phyloP scores from a whole-genome alignment of 306 rosid genomes.

The Gillenia trifoliata region DNA sequence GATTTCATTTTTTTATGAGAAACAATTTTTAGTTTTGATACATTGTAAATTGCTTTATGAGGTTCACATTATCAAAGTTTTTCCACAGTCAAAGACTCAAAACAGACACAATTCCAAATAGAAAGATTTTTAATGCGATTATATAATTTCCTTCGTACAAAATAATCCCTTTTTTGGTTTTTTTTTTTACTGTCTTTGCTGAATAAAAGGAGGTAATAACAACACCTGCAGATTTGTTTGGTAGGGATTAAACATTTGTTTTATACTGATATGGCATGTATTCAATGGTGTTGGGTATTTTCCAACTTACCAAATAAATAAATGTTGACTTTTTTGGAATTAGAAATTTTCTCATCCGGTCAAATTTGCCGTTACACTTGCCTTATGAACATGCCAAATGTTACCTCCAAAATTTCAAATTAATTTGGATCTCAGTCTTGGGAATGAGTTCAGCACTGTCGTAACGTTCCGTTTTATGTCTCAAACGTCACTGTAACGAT shows the following conservation, averaged over 20 bases:
- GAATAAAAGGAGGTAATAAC: not conserved
- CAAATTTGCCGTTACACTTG: slow-evolving; percentile 32
- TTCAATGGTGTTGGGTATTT: slow-evolving; percentile 24
- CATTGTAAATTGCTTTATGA: not conserved
- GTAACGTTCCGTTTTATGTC: too few species aligned
- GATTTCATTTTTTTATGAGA: not conserved
- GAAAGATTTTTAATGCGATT: not conserved
- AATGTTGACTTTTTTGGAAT: not conserved
- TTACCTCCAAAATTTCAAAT: too few species aligned
- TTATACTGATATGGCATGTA: not conserved
- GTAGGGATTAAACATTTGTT: not conserved
- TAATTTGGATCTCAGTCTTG: too few species aligned
- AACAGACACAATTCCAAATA: not conserved
- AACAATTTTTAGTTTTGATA: not conserved
- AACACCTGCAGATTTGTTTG: not conserved
- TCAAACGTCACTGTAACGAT: too few species aligned
- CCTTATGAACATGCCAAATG: not conserved
- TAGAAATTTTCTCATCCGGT: slow-evolving; percentile 20
- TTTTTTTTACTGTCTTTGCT: not conserved
- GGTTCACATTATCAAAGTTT: not conserved
- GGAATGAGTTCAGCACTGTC: too few species aligned
- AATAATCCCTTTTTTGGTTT: not conserved
- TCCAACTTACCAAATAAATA: slow-evolving; percentile 9
- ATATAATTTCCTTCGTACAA: not conserved
- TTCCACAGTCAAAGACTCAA: fast-evolving